Evolutionary conservation across 1,139 yeast species (phyloP).

Genomic region (Pichia sp.): DNA sequence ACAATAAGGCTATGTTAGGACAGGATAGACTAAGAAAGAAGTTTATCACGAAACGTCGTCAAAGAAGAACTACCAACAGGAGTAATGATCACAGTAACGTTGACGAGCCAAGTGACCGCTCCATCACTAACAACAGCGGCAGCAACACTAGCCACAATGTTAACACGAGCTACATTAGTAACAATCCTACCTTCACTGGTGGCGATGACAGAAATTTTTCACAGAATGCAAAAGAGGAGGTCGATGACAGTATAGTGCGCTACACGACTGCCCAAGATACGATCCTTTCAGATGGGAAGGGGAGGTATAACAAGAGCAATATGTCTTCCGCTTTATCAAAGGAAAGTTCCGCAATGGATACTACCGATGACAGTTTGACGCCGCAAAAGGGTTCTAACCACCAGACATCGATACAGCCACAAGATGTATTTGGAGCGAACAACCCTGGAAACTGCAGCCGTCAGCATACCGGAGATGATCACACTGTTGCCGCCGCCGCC

Average conservation of each 20-base stretch:
- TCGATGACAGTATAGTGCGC: not conserved
- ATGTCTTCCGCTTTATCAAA: not conserved
- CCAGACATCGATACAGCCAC: not conserved
- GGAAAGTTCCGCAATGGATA: not conserved
- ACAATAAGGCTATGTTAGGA: slow-evolving; percentile 12
- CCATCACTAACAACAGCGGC: not conserved
- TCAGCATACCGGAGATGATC: not conserved
- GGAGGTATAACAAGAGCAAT: not conserved
- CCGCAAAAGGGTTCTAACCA: not conserved
- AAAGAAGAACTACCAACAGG: slow-evolving; percentile 10
- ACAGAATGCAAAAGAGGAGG: not conserved
- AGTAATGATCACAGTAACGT: not conserved
- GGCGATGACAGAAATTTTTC: not conserved
- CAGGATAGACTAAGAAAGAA: slow-evolving; percentile 17
- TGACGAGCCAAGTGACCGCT: not conserved
- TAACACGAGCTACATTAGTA: not conserved
- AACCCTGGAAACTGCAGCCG: not conserved
- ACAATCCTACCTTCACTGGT: too few relatives aligned
- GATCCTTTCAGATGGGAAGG: not conserved
- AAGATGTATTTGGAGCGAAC: not conserved
- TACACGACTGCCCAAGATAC: not conserved
- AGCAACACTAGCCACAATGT: not conserved
- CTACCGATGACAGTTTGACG: not conserved
- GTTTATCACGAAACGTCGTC: slow-evolving; percentile 18
- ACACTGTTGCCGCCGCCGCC: not conserved